phyloP scores from a whole-genome alignment of 768 basidiomycete species.

The Lactarius trivialis region DNA sequence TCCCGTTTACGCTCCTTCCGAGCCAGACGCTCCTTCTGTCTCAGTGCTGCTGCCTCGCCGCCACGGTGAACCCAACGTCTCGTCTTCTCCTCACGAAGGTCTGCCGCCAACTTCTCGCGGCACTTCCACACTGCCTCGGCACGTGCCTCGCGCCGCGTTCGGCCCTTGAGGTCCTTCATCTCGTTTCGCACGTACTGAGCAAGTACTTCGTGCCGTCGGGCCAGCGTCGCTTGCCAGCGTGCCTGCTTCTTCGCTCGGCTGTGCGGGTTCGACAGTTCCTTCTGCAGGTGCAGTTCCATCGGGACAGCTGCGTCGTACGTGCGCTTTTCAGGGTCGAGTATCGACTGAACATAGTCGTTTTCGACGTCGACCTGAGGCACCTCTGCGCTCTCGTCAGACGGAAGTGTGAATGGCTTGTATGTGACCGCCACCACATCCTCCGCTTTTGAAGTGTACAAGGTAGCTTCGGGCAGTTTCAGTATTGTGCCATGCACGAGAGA shows the following conservation, averaged over 20 bases:
- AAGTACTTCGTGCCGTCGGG: slow-evolving; percentile 43
- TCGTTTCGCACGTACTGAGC: slow-evolving; percentile 43
- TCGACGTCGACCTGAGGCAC: slow-evolving; percentile 40
- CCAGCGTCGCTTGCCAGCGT: slow-evolving; percentile 60
- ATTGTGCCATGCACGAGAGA: neutral
- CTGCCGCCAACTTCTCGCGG: slow-evolving; percentile 50
- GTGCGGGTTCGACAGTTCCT: slow-evolving; percentile 77
- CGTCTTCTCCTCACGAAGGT: slow-evolving; percentile 56
- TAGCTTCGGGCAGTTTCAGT: slow-evolving; percentile 34
- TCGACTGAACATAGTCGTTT: slow-evolving; percentile 49
- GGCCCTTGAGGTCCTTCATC: slow-evolving; percentile 50
- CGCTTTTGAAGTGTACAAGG: slow-evolving; percentile 56
- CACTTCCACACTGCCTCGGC: slow-evolving; percentile 75
- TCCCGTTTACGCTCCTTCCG: slow-evolving; percentile 28
- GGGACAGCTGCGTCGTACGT: slow-evolving; percentile 48
- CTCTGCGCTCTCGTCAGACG: slow-evolving; percentile 26
- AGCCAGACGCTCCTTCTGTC: slow-evolving; percentile 26
- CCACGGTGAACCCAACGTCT: slow-evolving; percentile 42
- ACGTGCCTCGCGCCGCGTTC: slow-evolving; percentile 53
- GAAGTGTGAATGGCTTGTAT: slow-evolving; percentile 56
- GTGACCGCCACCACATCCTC: slow-evolving; percentile 63
- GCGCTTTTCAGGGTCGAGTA: slow-evolving; percentile 36
- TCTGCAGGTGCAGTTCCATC: slow-evolving; percentile 56
- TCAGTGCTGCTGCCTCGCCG: slow-evolving; percentile 26
- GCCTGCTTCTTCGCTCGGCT: slow-evolving; percentile 75